A percentile compares a stretch with the other conserved stretches of the same genome.
phyloP scores from a whole-genome alignment of 441 rosid genomes.

The Erodium trifolium region DNA sequence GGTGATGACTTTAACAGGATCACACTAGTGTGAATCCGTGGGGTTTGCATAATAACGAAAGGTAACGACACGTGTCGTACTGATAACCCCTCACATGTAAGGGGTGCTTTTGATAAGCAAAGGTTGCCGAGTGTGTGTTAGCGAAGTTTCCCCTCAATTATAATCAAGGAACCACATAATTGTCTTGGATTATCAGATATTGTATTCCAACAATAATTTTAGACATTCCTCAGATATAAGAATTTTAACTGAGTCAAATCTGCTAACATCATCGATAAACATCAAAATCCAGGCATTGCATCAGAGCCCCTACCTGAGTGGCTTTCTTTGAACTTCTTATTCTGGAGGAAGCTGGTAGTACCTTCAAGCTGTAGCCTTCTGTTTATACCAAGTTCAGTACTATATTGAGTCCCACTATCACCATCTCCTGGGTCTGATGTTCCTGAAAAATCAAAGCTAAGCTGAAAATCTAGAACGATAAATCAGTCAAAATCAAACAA shows the following conservation, averaged over 20 bases:
- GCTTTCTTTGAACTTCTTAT: constrained; percentile 35
- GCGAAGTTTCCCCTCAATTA: no score
- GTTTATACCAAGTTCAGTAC: constrained; percentile 9
- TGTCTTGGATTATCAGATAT: neutral
- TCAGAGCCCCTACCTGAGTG: constrained; percentile 28
- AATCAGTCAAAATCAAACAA: no score
- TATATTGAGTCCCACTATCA: constrained; percentile 4
- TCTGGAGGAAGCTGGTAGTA: constrained; percentile 19
- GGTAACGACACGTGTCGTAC: no score
- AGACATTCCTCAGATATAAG: neutral
- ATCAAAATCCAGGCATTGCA: neutral
- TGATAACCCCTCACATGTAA: no score
- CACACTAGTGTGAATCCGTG: no score
- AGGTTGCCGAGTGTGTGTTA: no score
- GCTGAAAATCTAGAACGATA: no score
- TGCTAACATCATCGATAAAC: neutral
- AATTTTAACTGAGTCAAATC: neutral
- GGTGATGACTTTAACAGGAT: no score
- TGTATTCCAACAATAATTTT: neutral
- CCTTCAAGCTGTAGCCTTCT: constrained; percentile 15
- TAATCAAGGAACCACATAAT: no score
- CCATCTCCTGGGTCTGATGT: constrained; percentile 23
- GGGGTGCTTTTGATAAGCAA: no score
- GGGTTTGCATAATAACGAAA: no score
- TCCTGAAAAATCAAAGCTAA: constrained; percentile 23